Evolutionary conservation across 1,284 basidiomycete species (phyloP), one percentile per base, ranked within the genome.

Genomic region (Tilletia horrida): DNA sequence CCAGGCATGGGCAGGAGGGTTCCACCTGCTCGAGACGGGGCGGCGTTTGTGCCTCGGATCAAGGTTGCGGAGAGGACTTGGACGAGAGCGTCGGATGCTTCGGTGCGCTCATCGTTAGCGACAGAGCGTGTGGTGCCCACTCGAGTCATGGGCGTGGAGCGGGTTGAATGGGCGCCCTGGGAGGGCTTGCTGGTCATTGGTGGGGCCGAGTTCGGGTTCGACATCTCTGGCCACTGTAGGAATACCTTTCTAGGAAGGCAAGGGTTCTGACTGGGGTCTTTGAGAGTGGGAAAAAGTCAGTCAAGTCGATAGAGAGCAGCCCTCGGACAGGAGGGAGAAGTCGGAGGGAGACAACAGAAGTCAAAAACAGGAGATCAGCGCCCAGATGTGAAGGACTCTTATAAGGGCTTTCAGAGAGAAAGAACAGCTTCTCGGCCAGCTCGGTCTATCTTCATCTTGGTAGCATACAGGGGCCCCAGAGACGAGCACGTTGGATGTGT

Each of bases 51-150:
- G 50, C 50, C 50, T 23, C 50, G n/a, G 55, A 9, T 57, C 23
- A 57, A 29, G 14, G 55, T 59, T 25, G 55, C 55, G 31, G 55
- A 59, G 29, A 59, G 55, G 13, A 59, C 55, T 21, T 59, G 27
- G 55, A 59, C 55, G 55, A 59, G 55, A 35, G 55, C 55, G 8
- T 59, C 55, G 31, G 55, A 59, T 31, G 55, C 55, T 29, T 31
- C n/a, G 55, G 14, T 59, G 31, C 27, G 31, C 29, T 35, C 55
- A 29, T 16, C 31, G 27, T 7, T 40, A 16, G 29, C 25, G 16
- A 13, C 55, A 16, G 31, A 9, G 27, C 29, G 35, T 11, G 35
- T 40, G 35, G 35, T 59, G 27, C 29, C 55, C 13, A 35, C 18
- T 29, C 55, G 55, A 18, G 55, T 31, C 55, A 59, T 59, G 27